Conservation (phyloP, 2,329 filamentous ascomycete genomes). For the Botryotinia convoluta region DNA sequence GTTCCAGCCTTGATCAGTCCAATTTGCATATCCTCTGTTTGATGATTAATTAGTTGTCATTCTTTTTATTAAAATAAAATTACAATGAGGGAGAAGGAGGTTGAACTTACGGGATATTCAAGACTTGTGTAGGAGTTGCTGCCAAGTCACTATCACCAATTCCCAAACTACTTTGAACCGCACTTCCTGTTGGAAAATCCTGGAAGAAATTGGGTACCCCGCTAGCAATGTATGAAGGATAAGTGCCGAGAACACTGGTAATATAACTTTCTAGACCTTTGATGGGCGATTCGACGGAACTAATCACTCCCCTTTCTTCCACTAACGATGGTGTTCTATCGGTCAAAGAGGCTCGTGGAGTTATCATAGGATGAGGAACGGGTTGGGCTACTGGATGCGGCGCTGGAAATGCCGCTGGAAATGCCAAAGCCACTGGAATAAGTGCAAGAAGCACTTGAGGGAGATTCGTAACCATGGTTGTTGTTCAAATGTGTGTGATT, state of each 20-base stretch:
- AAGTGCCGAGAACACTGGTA: constrained; percentile 51
- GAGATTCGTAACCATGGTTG: constrained; percentile 14
- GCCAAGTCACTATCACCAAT: constrained; percentile 57
- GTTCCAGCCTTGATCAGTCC: constrained; percentile 75
- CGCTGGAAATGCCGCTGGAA: constrained; percentile 32
- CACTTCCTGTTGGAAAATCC: constrained; percentile 59
- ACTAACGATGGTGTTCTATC: constrained; percentile 42
- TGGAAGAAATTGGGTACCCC: constrained; percentile 68
- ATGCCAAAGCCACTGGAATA: constrained; percentile 31
- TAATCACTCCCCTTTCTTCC: constrained; percentile 45
- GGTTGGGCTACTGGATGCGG: constrained; percentile 31
- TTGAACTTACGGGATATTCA: constrained; percentile 60
- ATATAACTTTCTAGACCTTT: constrained; percentile 50
- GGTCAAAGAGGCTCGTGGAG: constrained; percentile 45
- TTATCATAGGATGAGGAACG: constrained; percentile 46
- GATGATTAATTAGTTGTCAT: neutral
- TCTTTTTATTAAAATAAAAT: neutral
- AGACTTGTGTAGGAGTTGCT: constrained; percentile 64
- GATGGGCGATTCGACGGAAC: constrained; percentile 38
- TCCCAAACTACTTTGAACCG: constrained; percentile 60
- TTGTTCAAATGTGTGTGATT: neutral
- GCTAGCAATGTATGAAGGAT: constrained; percentile 59
- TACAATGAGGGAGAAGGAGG: neutral
- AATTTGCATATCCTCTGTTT: constrained; percentile 65
- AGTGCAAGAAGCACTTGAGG: constrained; percentile 25